phyloP scores from a whole-genome alignment of 1,284 basidiomycete species.

The Pseudozyma sp. region DNA sequence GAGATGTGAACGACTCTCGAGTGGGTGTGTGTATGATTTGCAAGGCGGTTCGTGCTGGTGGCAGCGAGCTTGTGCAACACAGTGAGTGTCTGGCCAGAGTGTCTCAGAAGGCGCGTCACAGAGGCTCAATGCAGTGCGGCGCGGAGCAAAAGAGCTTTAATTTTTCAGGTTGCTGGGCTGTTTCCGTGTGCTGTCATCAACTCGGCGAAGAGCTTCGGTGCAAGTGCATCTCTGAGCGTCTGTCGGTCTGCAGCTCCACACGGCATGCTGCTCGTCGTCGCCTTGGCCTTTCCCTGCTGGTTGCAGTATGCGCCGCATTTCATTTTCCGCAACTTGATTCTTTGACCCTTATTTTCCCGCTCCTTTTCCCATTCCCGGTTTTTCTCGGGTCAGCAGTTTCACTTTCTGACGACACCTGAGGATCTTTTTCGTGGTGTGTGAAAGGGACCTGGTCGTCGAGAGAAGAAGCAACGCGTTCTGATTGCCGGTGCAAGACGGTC shows the following conservation, averaged over 20 bases:
- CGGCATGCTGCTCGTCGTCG: background rate
- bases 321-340: background rate
- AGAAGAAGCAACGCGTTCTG: no score
- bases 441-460: no score
- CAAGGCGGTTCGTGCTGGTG: background rate
- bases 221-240: background rate
- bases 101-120: constrained; percentile 6
- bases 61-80: background rate
- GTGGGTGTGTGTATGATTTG: background rate
- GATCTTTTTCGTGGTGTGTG: no score
- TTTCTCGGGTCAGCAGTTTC: background rate
- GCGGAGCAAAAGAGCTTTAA: constrained; percentile 3
- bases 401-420: no score
- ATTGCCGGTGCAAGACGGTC: no score
- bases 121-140: background rate
- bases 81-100: constrained; percentile 2
- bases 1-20: background rate
- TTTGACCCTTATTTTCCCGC: background rate
- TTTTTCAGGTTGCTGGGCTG: background rate
- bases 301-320: background rate
- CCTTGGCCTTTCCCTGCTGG: background rate
- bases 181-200: background rate
- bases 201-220: background rate
- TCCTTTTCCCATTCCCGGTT: background rate
- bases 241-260: background rate